Evolutionary conservation across 495 filamentous ascomycete genomes (phyloP).

Genomic region (Trichodelitschia bisporula): DNA sequence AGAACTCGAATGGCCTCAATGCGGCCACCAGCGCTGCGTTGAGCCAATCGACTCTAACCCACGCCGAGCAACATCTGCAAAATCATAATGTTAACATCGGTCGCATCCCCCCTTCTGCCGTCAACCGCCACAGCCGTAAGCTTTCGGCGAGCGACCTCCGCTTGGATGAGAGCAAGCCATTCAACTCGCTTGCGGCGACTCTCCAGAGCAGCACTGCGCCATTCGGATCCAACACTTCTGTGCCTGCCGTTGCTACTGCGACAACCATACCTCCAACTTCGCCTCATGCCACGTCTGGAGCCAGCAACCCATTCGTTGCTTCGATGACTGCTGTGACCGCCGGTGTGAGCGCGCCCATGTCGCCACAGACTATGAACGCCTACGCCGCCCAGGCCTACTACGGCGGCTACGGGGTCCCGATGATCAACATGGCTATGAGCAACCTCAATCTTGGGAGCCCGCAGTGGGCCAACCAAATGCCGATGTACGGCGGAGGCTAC

Average conservation of each 20-base stretch:
- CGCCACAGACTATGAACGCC: slow-evolving; percentile 8
- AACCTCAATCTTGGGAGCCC: slow-evolving; percentile 24
- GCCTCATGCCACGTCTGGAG: slow-evolving; percentile 1
- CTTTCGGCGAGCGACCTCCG: slow-evolving; percentile 23
- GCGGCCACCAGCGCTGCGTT: slow-evolving; percentile 11
- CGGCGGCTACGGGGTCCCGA: slow-evolving; percentile 26
- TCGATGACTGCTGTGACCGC: too few relatives aligned
- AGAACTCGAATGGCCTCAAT: slow-evolving; percentile 26
- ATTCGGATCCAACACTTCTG: too few relatives aligned
- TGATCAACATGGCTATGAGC: slow-evolving; percentile 33
- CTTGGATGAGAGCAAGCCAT: slow-evolving; percentile 13
- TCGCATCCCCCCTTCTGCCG: slow-evolving; percentile 38
- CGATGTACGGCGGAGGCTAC: slow-evolving; percentile 24
- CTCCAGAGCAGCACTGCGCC: slow-evolving; percentile 55
- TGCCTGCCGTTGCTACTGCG: slow-evolving; percentile 15
- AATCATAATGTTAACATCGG: slow-evolving; percentile 65
- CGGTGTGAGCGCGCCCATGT: too few relatives aligned
- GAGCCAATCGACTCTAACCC: slow-evolving; percentile 32
- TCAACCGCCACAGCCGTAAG: slow-evolving; percentile 41
- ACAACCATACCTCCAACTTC: slow-evolving; percentile 2
- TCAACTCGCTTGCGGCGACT: slow-evolving; percentile 34
- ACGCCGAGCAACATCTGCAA: slow-evolving; percentile 54
- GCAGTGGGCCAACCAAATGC: slow-evolving; percentile 10
- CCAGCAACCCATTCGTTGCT: too few relatives aligned
- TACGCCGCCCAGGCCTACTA: slow-evolving; percentile 18